These are phyloP conservation scores for Calonectria montana DNA, from an alignment of 2,329 filamentous ascomycete species.

Conservation along the genomic window DNA sequence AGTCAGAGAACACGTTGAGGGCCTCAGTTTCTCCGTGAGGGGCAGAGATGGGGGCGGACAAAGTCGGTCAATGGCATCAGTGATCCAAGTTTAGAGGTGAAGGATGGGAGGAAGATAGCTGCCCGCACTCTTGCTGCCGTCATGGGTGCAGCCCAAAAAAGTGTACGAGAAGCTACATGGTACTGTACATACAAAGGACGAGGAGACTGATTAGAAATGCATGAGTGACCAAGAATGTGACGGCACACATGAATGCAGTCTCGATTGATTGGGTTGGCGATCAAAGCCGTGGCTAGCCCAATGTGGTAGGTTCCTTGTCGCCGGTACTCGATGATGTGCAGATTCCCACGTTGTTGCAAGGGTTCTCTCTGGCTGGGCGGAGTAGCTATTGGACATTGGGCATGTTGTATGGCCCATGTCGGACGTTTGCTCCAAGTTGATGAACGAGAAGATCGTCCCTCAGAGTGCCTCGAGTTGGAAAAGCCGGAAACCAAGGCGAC, in stretches of 20 bases:
- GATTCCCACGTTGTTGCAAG: background rate
- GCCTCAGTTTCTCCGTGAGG: background rate
- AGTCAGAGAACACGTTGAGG: background rate
- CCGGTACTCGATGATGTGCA: slow-evolving; percentile 4
- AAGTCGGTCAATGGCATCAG: background rate
- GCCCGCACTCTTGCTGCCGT: background rate
- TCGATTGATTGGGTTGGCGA: background rate
- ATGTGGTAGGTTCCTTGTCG: background rate
- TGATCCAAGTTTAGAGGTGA: background rate
- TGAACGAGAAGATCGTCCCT: background rate
- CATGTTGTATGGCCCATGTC: background rate
- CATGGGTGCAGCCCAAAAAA: background rate
- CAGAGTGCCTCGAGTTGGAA: background rate
- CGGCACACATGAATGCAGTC: background rate
- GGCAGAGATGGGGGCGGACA: background rate
- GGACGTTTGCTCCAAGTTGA: background rate
- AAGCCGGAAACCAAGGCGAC: background rate
- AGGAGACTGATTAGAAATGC: background rate
- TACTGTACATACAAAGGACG: background rate
- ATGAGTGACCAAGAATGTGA: background rate
- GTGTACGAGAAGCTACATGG: background rate
- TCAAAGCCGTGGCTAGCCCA: background rate
- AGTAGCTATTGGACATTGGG: background rate
- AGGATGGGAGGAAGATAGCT: background rate
- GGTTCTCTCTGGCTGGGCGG: background rate